Conservation (phyloP, 306 rosid species). For the Calophaca sinica region DNA sequence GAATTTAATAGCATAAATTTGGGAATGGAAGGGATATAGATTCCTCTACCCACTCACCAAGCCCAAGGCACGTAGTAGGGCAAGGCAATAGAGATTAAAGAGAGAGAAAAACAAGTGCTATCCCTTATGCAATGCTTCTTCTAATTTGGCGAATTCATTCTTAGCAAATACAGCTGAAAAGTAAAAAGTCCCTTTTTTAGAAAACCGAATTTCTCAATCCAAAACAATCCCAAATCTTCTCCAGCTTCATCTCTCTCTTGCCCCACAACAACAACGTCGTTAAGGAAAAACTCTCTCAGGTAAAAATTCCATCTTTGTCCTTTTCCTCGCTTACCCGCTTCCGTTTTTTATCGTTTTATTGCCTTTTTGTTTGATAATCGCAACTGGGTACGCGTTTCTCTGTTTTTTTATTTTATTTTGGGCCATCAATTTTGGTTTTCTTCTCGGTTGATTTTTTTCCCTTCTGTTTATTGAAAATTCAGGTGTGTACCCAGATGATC, state of each 20-base stretch:
- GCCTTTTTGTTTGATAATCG: constrained; percentile 36
- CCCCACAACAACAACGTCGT: constrained; percentile 36
- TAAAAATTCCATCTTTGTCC: constrained; percentile 41
- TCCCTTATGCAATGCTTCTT: neutral
- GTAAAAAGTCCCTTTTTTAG: constrained; percentile 42
- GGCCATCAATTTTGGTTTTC: constrained; percentile 30
- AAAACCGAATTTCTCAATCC: neutral
- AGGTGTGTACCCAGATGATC: constrained; percentile 9
- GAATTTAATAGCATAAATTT: too few relatives aligned
- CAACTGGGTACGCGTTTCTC: constrained; percentile 26
- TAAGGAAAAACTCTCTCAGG: constrained; percentile 50
- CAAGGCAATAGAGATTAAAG: neutral
- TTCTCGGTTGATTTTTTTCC: constrained; percentile 17
- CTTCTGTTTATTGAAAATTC: neutral
- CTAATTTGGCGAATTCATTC: constrained; percentile 31
- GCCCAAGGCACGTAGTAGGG: neutral
- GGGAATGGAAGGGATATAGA: neutral
- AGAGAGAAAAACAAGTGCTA: neutral
- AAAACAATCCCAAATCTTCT: constrained; percentile 26
- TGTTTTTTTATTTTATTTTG: neutral
- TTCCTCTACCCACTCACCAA: neutral
- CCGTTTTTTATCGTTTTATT: constrained; percentile 43
- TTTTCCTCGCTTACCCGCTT: constrained; percentile 33
- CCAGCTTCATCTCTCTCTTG: constrained; percentile 13
- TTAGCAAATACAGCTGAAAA: neutral